Base-by-base conservation (phyloP, 1,139 yeast species). In the Blastobotrys aristatus region DNA sequence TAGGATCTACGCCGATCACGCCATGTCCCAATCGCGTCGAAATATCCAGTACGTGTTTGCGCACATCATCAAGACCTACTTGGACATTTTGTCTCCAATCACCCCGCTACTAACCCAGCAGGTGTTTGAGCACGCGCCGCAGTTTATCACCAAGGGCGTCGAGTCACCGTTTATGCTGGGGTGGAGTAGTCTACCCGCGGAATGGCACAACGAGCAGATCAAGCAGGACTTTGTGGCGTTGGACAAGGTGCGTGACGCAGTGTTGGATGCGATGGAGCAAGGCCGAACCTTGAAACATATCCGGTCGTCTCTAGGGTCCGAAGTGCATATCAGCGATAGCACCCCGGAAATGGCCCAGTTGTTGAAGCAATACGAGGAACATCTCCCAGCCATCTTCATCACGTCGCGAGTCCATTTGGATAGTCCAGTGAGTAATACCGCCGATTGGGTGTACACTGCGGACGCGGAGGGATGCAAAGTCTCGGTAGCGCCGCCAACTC, bases 31-130 rank as follows among this genome's bases (percentile, higher is more conserved):
- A 1, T 74, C 78, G 31, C 76, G 97, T 52, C 71, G 76, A 50
- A 75, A 84, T 2, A 80, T 84, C 2, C 95, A 86, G 63, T 81
- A 85, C 8, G 95, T 85, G 0, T 71, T 94, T 46, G 64, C 70
- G 35, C 77, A 83, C 54, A 70, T 87, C 13, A 68, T 89, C 31
- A 73, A 71, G 41, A 74, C 81, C 0, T 85, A 89, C 58, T 65
- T 81, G 21, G 76, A 85, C 0, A 65, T 87, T 2, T 64, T 90
- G 51, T 75, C 92, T 0, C 98, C 98, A 1, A 77, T 94, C 0
- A 70, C 85, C 34, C 99, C 99, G 1, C 63, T 86, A 5, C 69
- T 89, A 50, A 76, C 90, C 0, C 97, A 92, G 63, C 97, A 94
- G 61, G 90, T 80, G 0, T 89, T 97, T 96, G 75, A 77, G 30